phyloP scores from a whole-genome alignment of 768 basidiomycete genomes.

The Termitomyces sp. region DNA sequence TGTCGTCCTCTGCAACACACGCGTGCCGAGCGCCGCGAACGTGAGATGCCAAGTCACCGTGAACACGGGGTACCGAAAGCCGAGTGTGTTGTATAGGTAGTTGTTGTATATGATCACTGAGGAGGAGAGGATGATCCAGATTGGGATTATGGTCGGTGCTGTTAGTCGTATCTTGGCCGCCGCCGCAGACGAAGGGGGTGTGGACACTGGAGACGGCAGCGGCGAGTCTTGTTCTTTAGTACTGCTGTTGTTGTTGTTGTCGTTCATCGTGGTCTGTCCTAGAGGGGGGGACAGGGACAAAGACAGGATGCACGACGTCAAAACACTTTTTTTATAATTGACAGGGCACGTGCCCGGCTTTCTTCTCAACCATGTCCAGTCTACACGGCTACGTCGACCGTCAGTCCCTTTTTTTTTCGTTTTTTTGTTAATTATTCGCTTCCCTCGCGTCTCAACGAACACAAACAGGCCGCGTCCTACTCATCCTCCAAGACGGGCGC shows the following conservation, averaged over 20 bases:
- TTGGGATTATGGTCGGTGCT: constrained; percentile 71
- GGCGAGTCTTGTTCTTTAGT: neutral
- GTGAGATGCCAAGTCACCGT: constrained; percentile 85
- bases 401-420: constrained; percentile 30
- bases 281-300: no score
- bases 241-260: no score
- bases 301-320: neutral
- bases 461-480: constrained; percentile 73
- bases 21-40: constrained; percentile 80
- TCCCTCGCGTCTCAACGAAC: neutral
- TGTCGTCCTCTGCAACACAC: constrained; percentile 79
- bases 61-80: constrained; percentile 90
- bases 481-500: constrained; percentile 95
- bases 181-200: constrained; percentile 19
- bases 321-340: no score
- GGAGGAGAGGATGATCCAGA: constrained; percentile 91
- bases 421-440: neutral
- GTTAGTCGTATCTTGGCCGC: constrained; percentile 41
- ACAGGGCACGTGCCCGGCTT: neutral
- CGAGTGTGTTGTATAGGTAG: constrained; percentile 74
- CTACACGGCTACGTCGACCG: constrained; percentile 91
- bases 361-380: constrained; percentile 64
- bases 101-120: constrained; percentile 97
- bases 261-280: no score
- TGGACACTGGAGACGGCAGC: constrained; percentile 26